Evolutionary conservation across 257 asterid species (phyloP).

Genomic region (Linderniella brevidens): DNA sequence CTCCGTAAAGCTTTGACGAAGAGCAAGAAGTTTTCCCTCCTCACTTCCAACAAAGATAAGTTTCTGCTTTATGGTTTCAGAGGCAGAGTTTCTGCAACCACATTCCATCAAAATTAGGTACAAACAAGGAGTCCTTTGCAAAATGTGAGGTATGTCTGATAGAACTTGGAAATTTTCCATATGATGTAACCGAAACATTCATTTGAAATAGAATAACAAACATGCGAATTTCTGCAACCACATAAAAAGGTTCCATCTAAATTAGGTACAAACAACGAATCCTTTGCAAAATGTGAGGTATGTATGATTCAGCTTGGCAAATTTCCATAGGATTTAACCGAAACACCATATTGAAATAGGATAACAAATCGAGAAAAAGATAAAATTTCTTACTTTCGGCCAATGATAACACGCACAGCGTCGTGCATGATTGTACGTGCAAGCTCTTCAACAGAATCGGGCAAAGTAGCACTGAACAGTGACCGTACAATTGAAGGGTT

Average conservation of each 20-base stretch:
- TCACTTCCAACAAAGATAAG: conserved; percentile 83
- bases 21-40: conserved; percentile 91
- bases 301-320: too few species aligned
- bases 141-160: too few species aligned
- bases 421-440: conserved; percentile 96
- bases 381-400: conserved; percentile 53
- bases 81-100: conserved; percentile 65
- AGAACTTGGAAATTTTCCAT: too few species aligned
- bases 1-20: conserved; percentile 80
- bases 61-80: conserved; percentile 69
- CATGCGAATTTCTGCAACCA: conserved; percentile 56
- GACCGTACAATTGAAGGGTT: conserved; percentile 78
- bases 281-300: too few species aligned
- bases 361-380: not conserved
- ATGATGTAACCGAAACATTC: too few species aligned
- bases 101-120: conserved; percentile 1
- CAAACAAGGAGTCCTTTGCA: conserved; percentile 7
- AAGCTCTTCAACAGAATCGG: conserved; percentile 78
- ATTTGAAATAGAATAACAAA: too few species aligned
- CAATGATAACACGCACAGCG: conserved; percentile 74
- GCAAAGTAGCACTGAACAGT: conserved; percentile 85
- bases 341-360: not conserved
- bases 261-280: too few species aligned
- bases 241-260: too few species aligned
- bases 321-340: not conserved